Base-by-base conservation (phyloP, 1,139 yeast species). In the Kodamaea plutei region DNA sequence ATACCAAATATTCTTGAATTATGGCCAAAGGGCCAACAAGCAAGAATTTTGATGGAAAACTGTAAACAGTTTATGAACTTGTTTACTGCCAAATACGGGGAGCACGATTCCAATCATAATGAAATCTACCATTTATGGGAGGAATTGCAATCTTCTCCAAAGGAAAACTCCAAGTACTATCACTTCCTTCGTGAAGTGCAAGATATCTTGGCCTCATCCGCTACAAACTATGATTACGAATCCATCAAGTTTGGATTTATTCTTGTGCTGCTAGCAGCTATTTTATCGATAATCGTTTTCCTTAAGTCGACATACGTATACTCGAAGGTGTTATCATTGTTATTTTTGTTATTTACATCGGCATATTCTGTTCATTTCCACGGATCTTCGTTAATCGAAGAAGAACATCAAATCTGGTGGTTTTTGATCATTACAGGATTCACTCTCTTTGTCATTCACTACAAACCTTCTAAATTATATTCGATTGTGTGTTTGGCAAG, bases 391-490 rank as follows among this genome's bases (percentile, higher is more conserved):
- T 66, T 88, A 40, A 84, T 91, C n/a, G 99, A 91, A 48, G 99
- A 91, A 53, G 99, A 91, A 49, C 95, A 91, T 50, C 96, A 88
- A 51, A 58, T 88, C 10, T 91, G 99, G 99, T 91, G 95, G 84
- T 82, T 91, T 71, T 64, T 79, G 11, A 60, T 75, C 1, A 58
- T 76, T 0, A 30, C 67, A 4, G 13, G 11, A 28, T 50, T 43
- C 10, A 37, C 35, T 14, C 33, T 25, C 15, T 52, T 32, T 23
- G 51, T 40, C 25, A 41, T 43, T 19, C 33, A 31, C 23, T 36
- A 38, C 29, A 35, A 20, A 15, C 30, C 23, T 10, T 27, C 18
- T 2, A 28, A 30, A 13, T 4, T 16, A 3, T 35, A 25, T 11
- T 23, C 43, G 8, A 48, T 70, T 34, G 18, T 61, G 6, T 30